phyloP scores from a whole-genome alignment of 768 basidiomycete species.

The Mycena belliarum region DNA sequence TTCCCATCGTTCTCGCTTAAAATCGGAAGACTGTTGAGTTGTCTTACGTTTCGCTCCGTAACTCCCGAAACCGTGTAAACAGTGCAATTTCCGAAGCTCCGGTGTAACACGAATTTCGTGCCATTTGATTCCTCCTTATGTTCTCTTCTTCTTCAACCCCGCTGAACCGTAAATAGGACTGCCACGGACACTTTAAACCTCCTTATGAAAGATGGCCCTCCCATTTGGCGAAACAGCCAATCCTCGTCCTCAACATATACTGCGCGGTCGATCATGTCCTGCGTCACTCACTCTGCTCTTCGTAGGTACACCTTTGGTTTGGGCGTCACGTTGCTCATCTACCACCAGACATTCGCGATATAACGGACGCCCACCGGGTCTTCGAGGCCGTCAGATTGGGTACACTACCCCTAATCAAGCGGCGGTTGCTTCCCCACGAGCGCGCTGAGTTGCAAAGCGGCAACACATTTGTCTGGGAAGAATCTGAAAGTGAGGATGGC shows the following conservation, averaged over 20 bases:
- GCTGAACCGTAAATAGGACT: not conserved
- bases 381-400: conserved; percentile 61
- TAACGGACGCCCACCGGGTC: conserved; percentile 55
- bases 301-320: conserved; percentile 15
- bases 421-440: conserved; percentile 50
- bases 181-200: not conserved
- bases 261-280: not conserved
- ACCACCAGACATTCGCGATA: conserved; percentile 55
- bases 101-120: not conserved
- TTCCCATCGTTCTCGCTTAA: no score
- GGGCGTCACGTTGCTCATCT: not conserved
- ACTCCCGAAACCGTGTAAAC: not conserved
- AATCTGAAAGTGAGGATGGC: conserved; percentile 52
- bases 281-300: conserved; percentile 26
- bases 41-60: not conserved
- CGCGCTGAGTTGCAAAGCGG: conserved; percentile 54
- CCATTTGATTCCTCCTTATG: not conserved
- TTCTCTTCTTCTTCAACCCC: not conserved
- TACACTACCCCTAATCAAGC: conserved; percentile 54
- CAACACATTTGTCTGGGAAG: conserved; percentile 69
- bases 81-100: not conserved
- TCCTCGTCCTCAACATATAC: not conserved
- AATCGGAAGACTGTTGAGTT: no score
- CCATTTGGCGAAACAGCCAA: not conserved
- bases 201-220: not conserved